Base-by-base conservation (phyloP, 257 asterid genomes). In the Linaria vulgaris region DNA sequence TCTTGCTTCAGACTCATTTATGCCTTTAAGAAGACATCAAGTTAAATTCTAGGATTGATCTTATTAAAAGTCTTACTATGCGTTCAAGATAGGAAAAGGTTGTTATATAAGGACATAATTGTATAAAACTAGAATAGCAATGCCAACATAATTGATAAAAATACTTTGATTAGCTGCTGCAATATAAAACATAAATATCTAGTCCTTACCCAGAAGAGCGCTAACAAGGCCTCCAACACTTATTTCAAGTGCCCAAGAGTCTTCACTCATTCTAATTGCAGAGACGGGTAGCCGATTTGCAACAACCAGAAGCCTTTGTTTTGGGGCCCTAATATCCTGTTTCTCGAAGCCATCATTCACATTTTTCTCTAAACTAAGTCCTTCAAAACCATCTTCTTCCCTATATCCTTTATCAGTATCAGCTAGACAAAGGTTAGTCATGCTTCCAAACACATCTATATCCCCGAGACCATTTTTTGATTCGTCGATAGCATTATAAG, bases 241-340 rank as follows among this genome's bases (percentile, higher is more conserved):
- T 49, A 87, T 74, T 65, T 89, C 97, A 72, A 89, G 87, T 3
- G 80, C 58, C 97, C 97, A 89, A 2, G 86, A 72, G 61, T 90
- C 89, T 55, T 88, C 87, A 57, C 87, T 79, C 78, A 64, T 83
- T 78, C 95, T 85, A 72, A 71, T 76, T 19, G 97, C 95, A 51
- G 97, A 81, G 19, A 89, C 95, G 19, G 97, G 97, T 27, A 89
- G 81, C 70, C 97, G 75, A 56, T 89, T 89, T n/a, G 97, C 95
- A 67, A 89, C 97, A 17, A 89, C 97, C 56, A 89, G 70, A 45
- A 89, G 79, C 58, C 94, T 82, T 54, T 86, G 95, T 41, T 77
- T 84, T 15, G 67, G 74, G 56, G 69, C 66, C 52, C 73, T 79
- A 16, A 61, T 76, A 61, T 84, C 91, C 61, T 59, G 83, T 73